Base-by-base conservation (phyloP, 495 filamentous ascomycete genomes). In the Penicillium nucicola region DNA sequence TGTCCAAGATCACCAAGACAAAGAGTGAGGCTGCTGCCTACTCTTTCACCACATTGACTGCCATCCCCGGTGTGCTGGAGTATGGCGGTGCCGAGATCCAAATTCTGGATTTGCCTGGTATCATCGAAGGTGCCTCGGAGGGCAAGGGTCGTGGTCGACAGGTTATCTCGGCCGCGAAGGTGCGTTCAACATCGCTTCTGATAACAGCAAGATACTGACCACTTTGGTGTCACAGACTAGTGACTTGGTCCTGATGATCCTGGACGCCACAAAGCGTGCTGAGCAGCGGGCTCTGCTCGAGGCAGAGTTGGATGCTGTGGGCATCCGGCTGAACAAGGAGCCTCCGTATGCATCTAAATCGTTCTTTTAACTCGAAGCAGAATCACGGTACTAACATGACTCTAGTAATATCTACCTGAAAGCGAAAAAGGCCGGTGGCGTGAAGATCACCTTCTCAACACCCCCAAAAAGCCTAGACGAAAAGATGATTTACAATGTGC, bases 21-120 rank as follows among this genome's bases (percentile, higher is more conserved):
- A 95, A 90, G 67, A 93, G 89, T 54, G 93, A 96, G 67, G 90
- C 97, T 28, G 95, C 95, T 2, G 87, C 93, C 0, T 99, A 99
- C 69, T 86, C 90, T 48, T 99, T 99, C 82, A 99, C 95, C 5
- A 99, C 95, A 0, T 76, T 99, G 19, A 99, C 95, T 2, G 95
- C 95, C 12, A 99, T 99, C 52, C 95, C 95, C 12, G 95, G 95
- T 55, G 95, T 99, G 8, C 78, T 99, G 51, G 95, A 97, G 73
- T 99, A 99, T 71, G 95, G 92, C 7, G 95, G 95, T 38, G 95
- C 95, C 1, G 95, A 99, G 70, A 97, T 99, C 51, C 95, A 99
- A 69, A 87, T 99, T 51, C 84, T 99, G 34, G 95, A 99, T 86
- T 74, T 99, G 50, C 95, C 95, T 0, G 95, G 95, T 76, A 99